phyloP scores from a whole-genome alignment of 441 rosid species.

The Adansonia madagascariensis region DNA sequence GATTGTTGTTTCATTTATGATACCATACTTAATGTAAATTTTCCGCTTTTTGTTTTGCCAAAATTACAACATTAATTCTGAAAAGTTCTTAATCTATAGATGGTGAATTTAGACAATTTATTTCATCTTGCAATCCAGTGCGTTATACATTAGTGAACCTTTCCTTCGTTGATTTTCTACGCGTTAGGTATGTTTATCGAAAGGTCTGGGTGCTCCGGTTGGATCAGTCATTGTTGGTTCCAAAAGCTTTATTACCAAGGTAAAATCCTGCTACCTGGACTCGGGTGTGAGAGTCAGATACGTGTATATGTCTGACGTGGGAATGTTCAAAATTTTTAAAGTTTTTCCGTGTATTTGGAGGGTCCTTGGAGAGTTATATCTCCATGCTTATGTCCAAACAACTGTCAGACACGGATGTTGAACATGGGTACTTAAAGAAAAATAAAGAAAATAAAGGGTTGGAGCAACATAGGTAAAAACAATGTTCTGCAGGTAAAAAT shows the following conservation, averaged over 20 bases:
- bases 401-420: too few species aligned
- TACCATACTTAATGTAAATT: background rate
- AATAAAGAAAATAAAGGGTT: too few species aligned
- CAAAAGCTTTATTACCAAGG: constrained; percentile 75
- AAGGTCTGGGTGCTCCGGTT: constrained; percentile 93
- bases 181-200: constrained; percentile 75
- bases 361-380: too few species aligned
- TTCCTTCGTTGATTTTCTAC: constrained; percentile 3
- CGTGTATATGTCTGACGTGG: too few species aligned
- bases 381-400: too few species aligned
- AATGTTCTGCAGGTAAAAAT: background rate
- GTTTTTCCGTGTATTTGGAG: too few species aligned
- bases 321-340: too few species aligned
- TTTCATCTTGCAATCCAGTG: background rate
- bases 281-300: too few species aligned
- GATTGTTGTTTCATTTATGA: background rate
- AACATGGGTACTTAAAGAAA: too few species aligned
- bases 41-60: background rate
- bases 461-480: background rate
- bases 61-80: background rate
- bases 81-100: background rate
- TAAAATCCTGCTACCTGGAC: constrained; percentile 22
- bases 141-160: too few species aligned
- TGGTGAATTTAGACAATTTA: background rate
- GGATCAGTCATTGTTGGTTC: constrained; percentile 92